phyloP scores from a whole-genome alignment of 371 early-diverging fungal species.

The Syncephalastrum contaminatum region DNA sequence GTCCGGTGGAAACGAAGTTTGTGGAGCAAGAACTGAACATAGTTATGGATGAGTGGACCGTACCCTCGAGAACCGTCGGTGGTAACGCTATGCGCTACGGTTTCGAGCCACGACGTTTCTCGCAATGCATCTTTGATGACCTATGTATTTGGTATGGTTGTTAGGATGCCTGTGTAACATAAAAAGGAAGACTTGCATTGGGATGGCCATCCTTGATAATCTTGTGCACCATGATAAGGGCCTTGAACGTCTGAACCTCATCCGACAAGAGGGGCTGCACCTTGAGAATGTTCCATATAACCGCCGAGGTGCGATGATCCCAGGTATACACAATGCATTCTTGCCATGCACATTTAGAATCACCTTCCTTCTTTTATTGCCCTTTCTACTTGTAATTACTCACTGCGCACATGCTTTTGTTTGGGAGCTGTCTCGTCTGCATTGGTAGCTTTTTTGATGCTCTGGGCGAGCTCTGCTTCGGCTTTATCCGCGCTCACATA shows the following conservation, averaged over 20 bases:
- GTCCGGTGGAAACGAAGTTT: constrained; percentile 90
- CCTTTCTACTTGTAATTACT: constrained; percentile 11
- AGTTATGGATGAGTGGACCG: constrained; percentile 84
- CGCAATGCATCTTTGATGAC: constrained; percentile 73
- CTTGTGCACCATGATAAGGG: constrained; percentile 92
- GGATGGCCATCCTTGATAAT: constrained; percentile 92
- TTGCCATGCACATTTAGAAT: constrained; percentile 23
- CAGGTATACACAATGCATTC: constrained; percentile 91
- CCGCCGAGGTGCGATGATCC: constrained; percentile 84
- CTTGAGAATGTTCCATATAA: constrained; percentile 88
- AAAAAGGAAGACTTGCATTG: constrained; percentile 40
- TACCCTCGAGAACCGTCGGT: constrained; percentile 74
- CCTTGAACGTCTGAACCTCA: constrained; percentile 94
- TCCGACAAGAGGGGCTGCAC: constrained; percentile 84
- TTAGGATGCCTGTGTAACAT: background rate
- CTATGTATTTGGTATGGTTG: constrained; percentile 19
- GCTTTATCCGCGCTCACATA: constrained; percentile 66
- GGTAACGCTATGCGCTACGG: constrained; percentile 59
- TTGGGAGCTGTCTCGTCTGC: constrained; percentile 93
- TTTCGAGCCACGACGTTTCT: constrained; percentile 66
- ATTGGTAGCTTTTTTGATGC: constrained; percentile 89
- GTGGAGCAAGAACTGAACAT: constrained; percentile 82
- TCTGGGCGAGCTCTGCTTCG: constrained; percentile 81
- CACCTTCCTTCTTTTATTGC: too few species aligned
- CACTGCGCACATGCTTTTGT: constrained; percentile 94